Evolutionary conservation across 2,329 filamentous ascomycete species (phyloP), one percentile per base, ranked within the genome.

Genomic region (Coniochaeta pulveracea): DNA sequence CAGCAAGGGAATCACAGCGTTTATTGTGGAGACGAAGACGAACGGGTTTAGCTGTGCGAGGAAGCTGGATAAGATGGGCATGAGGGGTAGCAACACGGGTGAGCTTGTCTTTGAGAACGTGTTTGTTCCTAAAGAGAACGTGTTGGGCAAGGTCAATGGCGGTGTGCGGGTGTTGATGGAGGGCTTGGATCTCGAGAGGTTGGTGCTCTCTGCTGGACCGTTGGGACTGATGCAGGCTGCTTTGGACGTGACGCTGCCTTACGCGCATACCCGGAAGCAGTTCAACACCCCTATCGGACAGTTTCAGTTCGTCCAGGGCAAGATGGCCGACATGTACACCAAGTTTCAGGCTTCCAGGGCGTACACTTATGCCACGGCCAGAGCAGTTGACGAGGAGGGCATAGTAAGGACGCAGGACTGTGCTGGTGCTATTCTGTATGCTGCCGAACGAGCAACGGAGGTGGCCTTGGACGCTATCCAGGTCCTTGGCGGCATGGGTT

Each of bases 61-160:
- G 40, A 96, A 96, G 60, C 76, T 96, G 12, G 89, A 96, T 66
- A 96, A 98, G 63, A 80, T 98, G 57, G 91, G 91, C 45, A 98
- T 98, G 91, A 76, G 91, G 37, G 91, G 91, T 38, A 91, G 83
- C 45, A 95, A 95, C 60, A 96, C 91, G 0, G 91, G 91, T 47
- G 91, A 96, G 58, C 72, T 96, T 16, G 72, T 89, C 36, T 93
- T 96, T 45, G 86, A 94, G 41, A 69, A 80, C 43, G 85, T 95
- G 37, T 94, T 95, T 51, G 85, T 96, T 6, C 86, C 91, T 4
- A 61, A 65, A 7, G 80, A 81, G 47, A 85, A 93, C 54, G 59
- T 95, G 1, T 71, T 98, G 1, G 91, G 91, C 19, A 57, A 72
- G 24, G 51, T 93, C 37, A 82, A 94, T 61, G 75, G 72, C 34